A percentile compares a stretch with the other conserved stretches of the same genome.
phyloP scores from a whole-genome alignment of 1,139 yeast species.

The Nakaseomyces delphensis region DNA sequence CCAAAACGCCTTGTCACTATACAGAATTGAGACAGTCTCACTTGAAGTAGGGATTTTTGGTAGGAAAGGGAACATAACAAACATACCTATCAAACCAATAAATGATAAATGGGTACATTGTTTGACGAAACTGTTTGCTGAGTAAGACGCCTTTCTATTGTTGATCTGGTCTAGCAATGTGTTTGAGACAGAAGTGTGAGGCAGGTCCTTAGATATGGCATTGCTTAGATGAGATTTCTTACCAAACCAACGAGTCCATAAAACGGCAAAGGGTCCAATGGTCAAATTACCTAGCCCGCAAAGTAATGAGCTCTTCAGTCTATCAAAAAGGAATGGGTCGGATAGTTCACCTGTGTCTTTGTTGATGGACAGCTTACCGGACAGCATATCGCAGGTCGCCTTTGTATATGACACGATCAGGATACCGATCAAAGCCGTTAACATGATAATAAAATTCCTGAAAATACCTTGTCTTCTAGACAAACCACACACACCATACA shows the following conservation, averaged over 20 bases:
- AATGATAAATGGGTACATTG: conserved; percentile 20
- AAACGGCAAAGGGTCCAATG: conserved; percentile 25
- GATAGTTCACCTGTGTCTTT: conserved; percentile 23
- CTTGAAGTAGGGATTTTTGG: conserved; percentile 14
- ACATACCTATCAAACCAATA: conserved; percentile 20
- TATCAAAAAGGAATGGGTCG: conserved; percentile 28
- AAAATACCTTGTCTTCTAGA: conserved; percentile 12
- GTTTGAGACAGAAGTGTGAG: conserved; percentile 15
- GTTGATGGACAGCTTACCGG: conserved; percentile 23
- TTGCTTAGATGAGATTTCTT: not conserved
- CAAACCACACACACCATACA: conserved; percentile 18
- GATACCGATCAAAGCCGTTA: conserved; percentile 14
- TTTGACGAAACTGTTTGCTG: conserved; percentile 9
- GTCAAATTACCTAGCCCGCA: conserved; percentile 24
- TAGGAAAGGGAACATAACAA: conserved; percentile 19
- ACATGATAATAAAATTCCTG: conserved; percentile 13
- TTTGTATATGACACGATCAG: conserved; percentile 22
- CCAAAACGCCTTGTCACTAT: conserved; percentile 21
- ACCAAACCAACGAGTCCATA: conserved; percentile 20
- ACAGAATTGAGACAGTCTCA: conserved; percentile 14
- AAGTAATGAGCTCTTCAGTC: conserved; percentile 25
- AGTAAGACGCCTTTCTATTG: conserved; percentile 9
- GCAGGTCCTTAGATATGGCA: conserved; percentile 8
- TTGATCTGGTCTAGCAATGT: conserved; percentile 16
- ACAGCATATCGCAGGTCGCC: conserved; percentile 23